A percentile compares a stretch with the other conserved stretches of the same genome.
These are phyloP conservation scores for Mallotus repandus DNA, from an alignment of 441 rosid species.

Conservation along the genomic window DNA sequence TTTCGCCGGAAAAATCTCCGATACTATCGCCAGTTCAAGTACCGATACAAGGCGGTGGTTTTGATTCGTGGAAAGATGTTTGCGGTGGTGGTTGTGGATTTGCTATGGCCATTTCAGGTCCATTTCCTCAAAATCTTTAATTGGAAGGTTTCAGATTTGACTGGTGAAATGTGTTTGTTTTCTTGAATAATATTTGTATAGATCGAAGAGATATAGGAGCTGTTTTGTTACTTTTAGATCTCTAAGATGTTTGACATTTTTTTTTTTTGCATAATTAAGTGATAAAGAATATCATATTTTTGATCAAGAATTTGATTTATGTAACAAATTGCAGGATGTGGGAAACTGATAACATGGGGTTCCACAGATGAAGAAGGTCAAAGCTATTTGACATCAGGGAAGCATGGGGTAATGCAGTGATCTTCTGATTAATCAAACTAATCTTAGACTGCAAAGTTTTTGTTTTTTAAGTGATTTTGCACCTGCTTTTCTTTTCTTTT, in stretches of 20 bases:
- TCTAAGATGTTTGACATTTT: too few relatives aligned
- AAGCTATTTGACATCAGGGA: slow-evolving; percentile 82
- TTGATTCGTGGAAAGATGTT: slow-evolving; percentile 62
- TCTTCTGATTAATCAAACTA: slow-evolving; percentile 8
- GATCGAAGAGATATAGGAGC: too few relatives aligned
- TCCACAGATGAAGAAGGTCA: slow-evolving; percentile 89
- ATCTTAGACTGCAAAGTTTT: slow-evolving; percentile 14
- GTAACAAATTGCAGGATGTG: slow-evolving; percentile 38
- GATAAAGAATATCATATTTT: background rate
- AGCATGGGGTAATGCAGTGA: slow-evolving; percentile 70
- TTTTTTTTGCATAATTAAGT: background rate
- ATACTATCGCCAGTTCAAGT: slow-evolving; percentile 54
- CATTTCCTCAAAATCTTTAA: background rate
- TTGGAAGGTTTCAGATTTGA: too few relatives aligned
- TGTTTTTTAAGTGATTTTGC: slow-evolving; percentile 20
- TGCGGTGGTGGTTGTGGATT: slow-evolving; percentile 92
- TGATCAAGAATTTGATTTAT: background rate
- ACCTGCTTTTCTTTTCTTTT: background rate
- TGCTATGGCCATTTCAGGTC: slow-evolving; percentile 89
- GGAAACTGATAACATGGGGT: slow-evolving; percentile 96
- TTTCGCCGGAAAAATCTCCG: slow-evolving; percentile 73
- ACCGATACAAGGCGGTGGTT: slow-evolving; percentile 14
- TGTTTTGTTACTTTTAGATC: too few relatives aligned
- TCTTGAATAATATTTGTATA: too few relatives aligned
- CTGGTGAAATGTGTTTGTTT: too few relatives aligned